Base-by-base conservation (phyloP, 2,329 filamentous ascomycete species). In the Penicillium sclerotigenum region DNA sequence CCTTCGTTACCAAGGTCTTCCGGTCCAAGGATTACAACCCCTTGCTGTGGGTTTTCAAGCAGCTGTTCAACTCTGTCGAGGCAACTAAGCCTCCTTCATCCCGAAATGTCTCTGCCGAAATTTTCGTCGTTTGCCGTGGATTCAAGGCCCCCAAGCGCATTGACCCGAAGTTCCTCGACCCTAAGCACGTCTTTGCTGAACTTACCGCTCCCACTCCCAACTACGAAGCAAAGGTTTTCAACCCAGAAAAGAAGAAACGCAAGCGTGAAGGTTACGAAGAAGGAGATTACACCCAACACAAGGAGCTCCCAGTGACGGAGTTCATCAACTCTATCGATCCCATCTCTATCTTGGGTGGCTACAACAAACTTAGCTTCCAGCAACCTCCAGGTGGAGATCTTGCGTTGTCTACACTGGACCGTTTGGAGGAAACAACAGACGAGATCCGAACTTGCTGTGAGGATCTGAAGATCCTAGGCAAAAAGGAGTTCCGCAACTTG, bases 191-290 rank as follows among this genome's bases (percentile, higher is more conserved):
- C 29, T 99, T 99, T 69, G 92, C 92, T 31, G 94, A 99, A 73
- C 79, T 97, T n/a, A 80, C 88, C 31, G 90, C 89, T 55, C 85
- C 89, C 1, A 88, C 87, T 0, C 91, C 91, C 1, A 99, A 97
- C 74, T 95, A 97, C 65, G 94, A 99, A 73, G 94, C 94, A 37
- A 96, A 96, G 73, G 94, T 99, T 2, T 99, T 93, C 80, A 97
- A 99, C 63, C 94, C 94, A 0, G 94, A 99, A 71, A 81, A 90
- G 70, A 99, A 97, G 82, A 99, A 97, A 84, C 82, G 94, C 56
- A 97, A 97, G 83, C 83, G 94, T 80, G 93, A 96, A 42, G 94
- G 94, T 81, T 99, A 99, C 64, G 93, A 97, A 64, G 94, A 99
- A 74, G 93, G 91, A 34, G 91, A 99, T 63, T 96, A 88, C 73